These are phyloP conservation scores for Fusarium temperatum DNA, from an alignment of 2,329 filamentous ascomycete genomes.

Conservation along the genomic window DNA sequence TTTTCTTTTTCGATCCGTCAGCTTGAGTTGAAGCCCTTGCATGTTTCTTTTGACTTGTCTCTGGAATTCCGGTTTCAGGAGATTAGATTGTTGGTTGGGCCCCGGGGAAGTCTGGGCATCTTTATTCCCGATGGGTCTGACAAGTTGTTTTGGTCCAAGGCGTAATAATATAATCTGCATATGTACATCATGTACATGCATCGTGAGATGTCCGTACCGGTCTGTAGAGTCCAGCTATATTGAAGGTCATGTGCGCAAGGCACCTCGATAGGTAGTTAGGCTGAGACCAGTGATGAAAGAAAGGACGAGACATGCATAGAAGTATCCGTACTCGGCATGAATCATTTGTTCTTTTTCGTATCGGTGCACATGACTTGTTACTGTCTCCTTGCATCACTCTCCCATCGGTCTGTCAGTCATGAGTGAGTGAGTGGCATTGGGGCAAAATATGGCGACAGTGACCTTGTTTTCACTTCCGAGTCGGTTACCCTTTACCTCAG, in stretches of 20 bases:
- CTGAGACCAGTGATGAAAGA: neutral
- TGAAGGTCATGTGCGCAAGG: neutral
- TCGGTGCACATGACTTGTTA: neutral
- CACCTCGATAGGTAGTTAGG: neutral
- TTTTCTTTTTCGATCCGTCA: constrained; percentile 7
- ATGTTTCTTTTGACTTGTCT: neutral
- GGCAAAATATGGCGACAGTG: neutral
- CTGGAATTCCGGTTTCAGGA: neutral
- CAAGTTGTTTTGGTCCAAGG: neutral
- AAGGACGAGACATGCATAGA: neutral
- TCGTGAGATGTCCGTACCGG: constrained; percentile 28
- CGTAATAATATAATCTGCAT: neutral
- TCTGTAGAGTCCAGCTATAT: constrained; percentile 3
- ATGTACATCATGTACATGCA: too few species aligned
- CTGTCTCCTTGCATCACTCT: constrained; percentile 12
- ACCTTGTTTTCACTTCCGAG: neutral
- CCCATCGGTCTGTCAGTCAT: neutral
- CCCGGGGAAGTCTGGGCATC: neutral
- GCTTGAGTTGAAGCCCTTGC: constrained; percentile 1
- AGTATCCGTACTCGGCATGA: neutral
- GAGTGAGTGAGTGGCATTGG: neutral
- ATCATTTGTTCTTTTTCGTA: constrained; percentile 4
- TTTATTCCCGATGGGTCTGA: neutral
- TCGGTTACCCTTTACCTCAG: neutral
- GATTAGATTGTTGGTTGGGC: neutral